Conservation (phyloP, 495 filamentous ascomycete species). For the Penicilliopsis zonata region DNA sequence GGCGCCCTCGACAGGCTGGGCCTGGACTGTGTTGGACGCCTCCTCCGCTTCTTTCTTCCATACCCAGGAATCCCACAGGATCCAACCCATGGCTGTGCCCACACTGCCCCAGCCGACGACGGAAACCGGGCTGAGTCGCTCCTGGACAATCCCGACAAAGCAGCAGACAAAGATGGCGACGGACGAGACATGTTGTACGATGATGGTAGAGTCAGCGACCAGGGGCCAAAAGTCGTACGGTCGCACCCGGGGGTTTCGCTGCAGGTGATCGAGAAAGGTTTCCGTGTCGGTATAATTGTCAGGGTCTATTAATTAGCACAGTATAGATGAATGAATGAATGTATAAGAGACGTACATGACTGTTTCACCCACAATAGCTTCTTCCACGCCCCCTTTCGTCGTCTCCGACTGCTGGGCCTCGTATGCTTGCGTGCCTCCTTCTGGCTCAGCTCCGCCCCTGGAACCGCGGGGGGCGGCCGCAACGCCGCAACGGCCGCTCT, state of each 20-base stretch:
- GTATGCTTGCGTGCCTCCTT: constrained; percentile 37
- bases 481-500: constrained; percentile 23
- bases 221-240: constrained; percentile 98
- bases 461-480: constrained; percentile 24
- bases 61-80: constrained; percentile 83
- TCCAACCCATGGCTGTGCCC: constrained; percentile 79
- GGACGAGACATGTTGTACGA: constrained; percentile 90
- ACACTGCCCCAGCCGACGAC: constrained; percentile 76
- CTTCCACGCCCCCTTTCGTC: constrained; percentile 66
- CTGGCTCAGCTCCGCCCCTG: constrained; percentile 14
- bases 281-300: constrained; percentile 97
- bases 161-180: constrained; percentile 90
- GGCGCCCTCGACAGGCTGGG: constrained; percentile 17
- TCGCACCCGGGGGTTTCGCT: constrained; percentile 85
- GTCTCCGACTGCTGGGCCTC: constrained; percentile 44
- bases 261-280: constrained; percentile 90
- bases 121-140: constrained; percentile 72
- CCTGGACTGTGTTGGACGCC: constrained; percentile 14
- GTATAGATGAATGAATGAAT: no score
- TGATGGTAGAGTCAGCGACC: constrained; percentile 89
- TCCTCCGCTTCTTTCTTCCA: constrained; percentile 46
- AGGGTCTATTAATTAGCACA: constrained; percentile 48
- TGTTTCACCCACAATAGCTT: constrained; percentile 98
- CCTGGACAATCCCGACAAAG: constrained; percentile 81
- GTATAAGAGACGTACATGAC: constrained; percentile 72